Percentiles rank a stretch among this genome's conserved stretches.
phyloP scores from a whole-genome alignment of 192 early-diverging fungal species.

The Backusella circina region DNA sequence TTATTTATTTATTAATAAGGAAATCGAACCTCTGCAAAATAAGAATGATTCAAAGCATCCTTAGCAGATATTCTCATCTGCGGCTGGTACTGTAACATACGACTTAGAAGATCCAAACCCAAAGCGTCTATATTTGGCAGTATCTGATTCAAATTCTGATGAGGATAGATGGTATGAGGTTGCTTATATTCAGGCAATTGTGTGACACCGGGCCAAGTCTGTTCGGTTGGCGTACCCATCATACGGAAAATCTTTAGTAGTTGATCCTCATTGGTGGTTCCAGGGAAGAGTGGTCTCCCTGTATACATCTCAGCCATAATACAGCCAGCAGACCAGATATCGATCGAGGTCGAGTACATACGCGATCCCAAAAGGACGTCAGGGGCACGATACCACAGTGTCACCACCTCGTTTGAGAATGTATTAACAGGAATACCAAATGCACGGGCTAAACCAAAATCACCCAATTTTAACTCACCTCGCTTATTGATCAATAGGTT shows the following conservation, averaged over 20 bases:
- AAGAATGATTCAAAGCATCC: constrained; percentile 60
- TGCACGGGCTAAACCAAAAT: constrained; percentile 81
- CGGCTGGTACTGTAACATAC: constrained; percentile 75
- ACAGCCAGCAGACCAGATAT: constrained; percentile 98
- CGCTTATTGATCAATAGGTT: constrained; percentile 79
- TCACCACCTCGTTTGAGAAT: constrained; percentile 98
- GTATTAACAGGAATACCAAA: constrained; percentile 89
- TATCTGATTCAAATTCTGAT: constrained; percentile 57
- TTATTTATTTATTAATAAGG: constrained; percentile 3
- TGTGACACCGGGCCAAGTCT: constrained; percentile 72
- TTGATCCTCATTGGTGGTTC: constrained; percentile 80
- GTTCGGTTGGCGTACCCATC: constrained; percentile 75
- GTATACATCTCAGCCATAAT: constrained; percentile 96
- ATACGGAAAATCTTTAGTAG: constrained; percentile 75
- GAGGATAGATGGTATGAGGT: constrained; percentile 60
- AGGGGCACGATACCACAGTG: constrained; percentile 96
- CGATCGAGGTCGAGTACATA: constrained; percentile 93
- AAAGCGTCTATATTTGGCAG: constrained; percentile 73
- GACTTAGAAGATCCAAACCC: constrained; percentile 70
- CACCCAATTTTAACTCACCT: constrained; percentile 80
- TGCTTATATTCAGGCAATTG: constrained; percentile 71
- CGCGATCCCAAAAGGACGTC: constrained; percentile 96
- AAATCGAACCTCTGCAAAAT: constrained; percentile 50
- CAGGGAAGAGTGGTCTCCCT: constrained; percentile 77
- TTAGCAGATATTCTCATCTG: constrained; percentile 59